Percentiles rank a stretch among this genome's conserved stretches.
phyloP scores from a whole-genome alignment of 768 basidiomycete species.

The Thelephora ganbajun region DNA sequence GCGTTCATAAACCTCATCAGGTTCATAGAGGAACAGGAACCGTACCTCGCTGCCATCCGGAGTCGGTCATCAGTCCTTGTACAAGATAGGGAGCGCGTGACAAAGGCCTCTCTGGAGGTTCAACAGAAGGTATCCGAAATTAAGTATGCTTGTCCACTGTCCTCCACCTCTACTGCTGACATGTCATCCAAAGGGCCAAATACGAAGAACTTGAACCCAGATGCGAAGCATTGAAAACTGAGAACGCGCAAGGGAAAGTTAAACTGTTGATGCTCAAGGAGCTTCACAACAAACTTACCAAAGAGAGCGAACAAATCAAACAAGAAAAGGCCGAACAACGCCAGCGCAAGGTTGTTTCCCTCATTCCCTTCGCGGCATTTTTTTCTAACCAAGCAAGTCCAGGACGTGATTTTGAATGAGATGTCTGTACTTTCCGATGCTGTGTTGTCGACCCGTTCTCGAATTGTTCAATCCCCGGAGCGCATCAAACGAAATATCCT shows the following conservation, averaged over 20 bases:
- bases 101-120: slow-evolving; percentile 31
- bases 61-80: slow-evolving; percentile 42
- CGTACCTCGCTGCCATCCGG: slow-evolving; percentile 47
- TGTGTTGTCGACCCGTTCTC: slow-evolving; percentile 29
- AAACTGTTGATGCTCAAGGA: slow-evolving; percentile 62
- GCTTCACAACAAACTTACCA: slow-evolving; percentile 38
- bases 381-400: not conserved
- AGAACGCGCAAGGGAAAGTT: slow-evolving; percentile 47
- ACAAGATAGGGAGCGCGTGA: slow-evolving; percentile 46
- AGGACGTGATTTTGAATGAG: not conserved
- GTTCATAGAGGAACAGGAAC: slow-evolving; percentile 64
- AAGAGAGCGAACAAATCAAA: slow-evolving; percentile 61
- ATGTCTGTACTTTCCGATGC: not conserved
- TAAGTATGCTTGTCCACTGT: slow-evolving; percentile 25
- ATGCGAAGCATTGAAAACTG: slow-evolving; percentile 41
- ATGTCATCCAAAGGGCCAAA: slow-evolving; percentile 31
- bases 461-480: slow-evolving; percentile 87
- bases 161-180: not conserved
- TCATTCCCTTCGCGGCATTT: not conserved
- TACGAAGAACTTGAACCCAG: slow-evolving; percentile 57
- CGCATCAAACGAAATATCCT: slow-evolving; percentile 73
- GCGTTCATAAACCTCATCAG: slow-evolving; percentile 91
- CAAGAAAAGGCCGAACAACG: slow-evolving; percentile 50
- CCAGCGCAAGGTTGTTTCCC: slow-evolving; percentile 40
- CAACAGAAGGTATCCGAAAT: slow-evolving; percentile 38